phyloP scores from a whole-genome alignment of 306 rosid species.

The Lablab purpureus region DNA sequence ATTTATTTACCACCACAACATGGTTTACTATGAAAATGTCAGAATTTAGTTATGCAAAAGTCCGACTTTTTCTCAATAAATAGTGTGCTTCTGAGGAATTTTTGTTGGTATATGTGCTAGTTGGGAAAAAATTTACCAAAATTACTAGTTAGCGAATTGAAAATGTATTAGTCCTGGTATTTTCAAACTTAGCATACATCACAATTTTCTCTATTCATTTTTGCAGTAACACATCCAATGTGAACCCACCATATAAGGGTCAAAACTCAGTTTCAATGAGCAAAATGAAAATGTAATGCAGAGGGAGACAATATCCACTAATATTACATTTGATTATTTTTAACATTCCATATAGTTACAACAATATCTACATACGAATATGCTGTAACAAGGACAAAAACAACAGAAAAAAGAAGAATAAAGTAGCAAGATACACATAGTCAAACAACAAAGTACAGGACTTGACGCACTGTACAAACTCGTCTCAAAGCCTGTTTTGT shows the following conservation, averaged over 20 bases:
- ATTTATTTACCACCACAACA: too few relatives aligned
- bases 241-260: background rate
- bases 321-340: conserved; percentile 42
- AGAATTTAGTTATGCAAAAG: too few relatives aligned
- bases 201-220: background rate
- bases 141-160: too few relatives aligned
- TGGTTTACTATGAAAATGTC: too few relatives aligned
- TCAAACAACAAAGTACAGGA: conserved; percentile 16
- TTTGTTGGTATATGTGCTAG: too few relatives aligned
- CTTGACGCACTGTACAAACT: conserved; percentile 2
- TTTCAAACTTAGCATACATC: too few relatives aligned
- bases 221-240: background rate
- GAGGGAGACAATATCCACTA: conserved; percentile 7
- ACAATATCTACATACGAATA: conserved; percentile 44
- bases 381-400: conserved; percentile 9
- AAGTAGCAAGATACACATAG: background rate
- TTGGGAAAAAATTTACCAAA: too few relatives aligned
- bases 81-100: too few relatives aligned
- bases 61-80: too few relatives aligned
- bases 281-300: background rate
- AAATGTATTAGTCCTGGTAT: too few relatives aligned
- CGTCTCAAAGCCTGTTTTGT: background rate
- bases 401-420: background rate
- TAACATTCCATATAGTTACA: conserved; percentile 15
- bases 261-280: background rate